Conservation (phyloP, 2,329 filamentous ascomycete species). For the Apiospora phragmitis region DNA sequence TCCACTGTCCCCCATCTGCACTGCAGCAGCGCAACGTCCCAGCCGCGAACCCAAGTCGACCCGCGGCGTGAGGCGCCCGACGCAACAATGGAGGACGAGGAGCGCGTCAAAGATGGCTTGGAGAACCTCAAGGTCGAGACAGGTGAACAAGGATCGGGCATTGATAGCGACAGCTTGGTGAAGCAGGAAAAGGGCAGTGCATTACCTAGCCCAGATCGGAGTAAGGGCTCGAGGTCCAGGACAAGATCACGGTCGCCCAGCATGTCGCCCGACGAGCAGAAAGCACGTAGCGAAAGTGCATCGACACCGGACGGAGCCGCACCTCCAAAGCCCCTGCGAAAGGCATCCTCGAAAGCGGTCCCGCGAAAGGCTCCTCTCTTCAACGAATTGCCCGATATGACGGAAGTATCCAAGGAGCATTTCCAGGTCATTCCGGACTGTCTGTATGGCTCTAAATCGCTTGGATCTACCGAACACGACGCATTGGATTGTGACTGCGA, state of each 20-base stretch:
- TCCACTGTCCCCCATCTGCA: background rate
- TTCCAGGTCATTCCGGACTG: slow-evolving; percentile 85
- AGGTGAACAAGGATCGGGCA: slow-evolving; percentile 23
- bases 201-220: slow-evolving; percentile 41
- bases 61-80: slow-evolving; percentile 4
- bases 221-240: slow-evolving; percentile 41
- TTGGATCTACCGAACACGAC: slow-evolving; percentile 89
- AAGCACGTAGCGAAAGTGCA: slow-evolving; percentile 48
- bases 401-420: slow-evolving; percentile 69
- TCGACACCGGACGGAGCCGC: slow-evolving; percentile 45
- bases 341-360: slow-evolving; percentile 69
- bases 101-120: slow-evolving; percentile 33
- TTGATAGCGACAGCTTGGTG: slow-evolving; percentile 36
- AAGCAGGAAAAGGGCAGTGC: slow-evolving; percentile 39
- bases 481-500: slow-evolving; percentile 91
- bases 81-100: slow-evolving; percentile 32
- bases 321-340: slow-evolving; percentile 71
- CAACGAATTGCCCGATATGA: slow-evolving; percentile 74
- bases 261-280: slow-evolving; percentile 45
- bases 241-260: slow-evolving; percentile 39
- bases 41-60: background rate
- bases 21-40: background rate
- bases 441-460: slow-evolving; percentile 86
- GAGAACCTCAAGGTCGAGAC: slow-evolving; percentile 47
- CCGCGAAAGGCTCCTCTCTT: slow-evolving; percentile 67